These are phyloP conservation scores for Schoenoplectus triqueter DNA, from an alignment of 202 grass and related monocot genomes.

Conservation along the genomic window DNA sequence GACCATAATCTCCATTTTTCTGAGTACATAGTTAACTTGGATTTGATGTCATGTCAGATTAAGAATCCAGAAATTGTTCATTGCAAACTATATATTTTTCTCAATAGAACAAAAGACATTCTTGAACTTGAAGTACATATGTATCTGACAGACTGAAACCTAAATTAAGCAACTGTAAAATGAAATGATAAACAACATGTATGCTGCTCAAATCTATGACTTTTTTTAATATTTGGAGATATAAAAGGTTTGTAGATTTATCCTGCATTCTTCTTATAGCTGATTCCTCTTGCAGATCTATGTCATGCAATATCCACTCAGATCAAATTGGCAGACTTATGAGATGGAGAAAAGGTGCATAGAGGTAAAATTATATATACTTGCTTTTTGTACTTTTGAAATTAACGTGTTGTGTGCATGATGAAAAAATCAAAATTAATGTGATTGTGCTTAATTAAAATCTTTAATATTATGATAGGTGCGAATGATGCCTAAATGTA, in stretches of 20 bases:
- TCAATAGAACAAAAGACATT: neutral
- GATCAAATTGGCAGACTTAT: constrained; percentile 85
- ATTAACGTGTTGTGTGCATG: constrained; percentile 18
- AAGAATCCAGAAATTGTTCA: neutral
- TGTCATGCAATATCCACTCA: constrained; percentile 89
- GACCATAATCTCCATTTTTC: neutral
- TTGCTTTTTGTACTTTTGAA: constrained; percentile 31
- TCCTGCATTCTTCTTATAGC: constrained; percentile 26
- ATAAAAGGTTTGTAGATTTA: neutral
- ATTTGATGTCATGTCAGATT: neutral
- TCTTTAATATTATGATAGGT: constrained; percentile 54
- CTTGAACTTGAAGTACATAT: constrained; percentile 1
- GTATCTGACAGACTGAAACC: neutral
- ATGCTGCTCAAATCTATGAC: neutral
- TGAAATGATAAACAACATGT: neutral
- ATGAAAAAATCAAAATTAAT: neutral
- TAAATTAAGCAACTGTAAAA: neutral
- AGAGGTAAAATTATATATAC: constrained; percentile 60
- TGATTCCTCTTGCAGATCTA: constrained; percentile 68
- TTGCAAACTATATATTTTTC: neutral
- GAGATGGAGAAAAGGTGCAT: constrained; percentile 71
- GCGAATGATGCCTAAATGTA: constrained; percentile 63
- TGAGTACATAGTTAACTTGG: neutral
- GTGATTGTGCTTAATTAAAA: neutral
- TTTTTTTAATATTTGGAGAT: neutral